Evolutionary conservation across 805 yeast species (phyloP), one percentile per base, ranked within the genome.

Genomic region (Brettanomyces nanus): DNA sequence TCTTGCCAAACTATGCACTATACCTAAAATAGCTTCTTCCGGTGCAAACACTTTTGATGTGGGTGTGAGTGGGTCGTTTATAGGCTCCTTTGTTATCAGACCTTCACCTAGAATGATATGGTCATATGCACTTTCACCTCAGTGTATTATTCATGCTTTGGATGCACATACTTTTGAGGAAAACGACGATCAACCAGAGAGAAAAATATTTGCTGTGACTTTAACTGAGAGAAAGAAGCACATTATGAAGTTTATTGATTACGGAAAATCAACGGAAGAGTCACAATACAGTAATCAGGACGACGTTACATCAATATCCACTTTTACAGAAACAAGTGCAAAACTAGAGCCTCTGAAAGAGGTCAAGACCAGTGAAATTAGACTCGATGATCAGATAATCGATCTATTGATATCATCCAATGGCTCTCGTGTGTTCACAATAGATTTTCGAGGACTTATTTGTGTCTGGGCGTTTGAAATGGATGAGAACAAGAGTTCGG

Each of bases 21-120:
- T 56, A 17, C 42, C 63, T 2, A 46, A 42, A 34, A 43, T 57
- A 17, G 33, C 41, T 17, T 49, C 56, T 20, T 40, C 59, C 26
- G 59, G 60, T 15, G 51, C 64, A 4, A 51, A 60, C 31, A 48
- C 52, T 27, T 60, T 74, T 41, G 77, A 73, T 47, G 47, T 74
- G 34, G 77, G 73, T n/a, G 64, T 73, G 33, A 67, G 74, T 40
- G 75, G 73, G 36, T 73, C 77, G 28, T 66, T 65, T 45, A 59
- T 74, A 29, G 71, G 75, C 22, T 64, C 72, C 27, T 72, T 67
- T 48, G 58, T 73, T 26, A 65, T 71, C 36, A 69, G 64, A 46
- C 80, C 80, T 14, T 64, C 76, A 11, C 80, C 80, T n/a, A 71
- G 68, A 42, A 56, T 74, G 53, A 57, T 66, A 28, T 73, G 79